Evolutionary conservation across 257 asterid genomes (phyloP).

Genomic region (Scutellaria galericulata): DNA sequence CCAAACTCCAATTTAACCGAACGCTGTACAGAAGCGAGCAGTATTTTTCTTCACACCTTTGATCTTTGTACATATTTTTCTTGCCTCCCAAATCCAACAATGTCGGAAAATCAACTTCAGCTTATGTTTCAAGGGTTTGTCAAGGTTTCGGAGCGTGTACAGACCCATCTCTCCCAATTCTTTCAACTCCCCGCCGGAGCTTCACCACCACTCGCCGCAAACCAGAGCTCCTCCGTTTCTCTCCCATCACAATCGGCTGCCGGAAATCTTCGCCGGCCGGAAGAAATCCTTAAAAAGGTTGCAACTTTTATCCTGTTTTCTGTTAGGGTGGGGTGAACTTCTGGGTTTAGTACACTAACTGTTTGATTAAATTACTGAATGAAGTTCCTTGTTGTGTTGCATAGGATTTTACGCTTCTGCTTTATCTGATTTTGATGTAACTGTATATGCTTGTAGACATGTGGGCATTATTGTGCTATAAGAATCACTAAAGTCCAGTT

Average conservation of each 20-base stretch:
- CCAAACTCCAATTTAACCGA: no score
- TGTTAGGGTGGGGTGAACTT: not conserved
- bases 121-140: slow-evolving; percentile 49
- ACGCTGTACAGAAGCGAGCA: not conserved
- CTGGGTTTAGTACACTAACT: slow-evolving; percentile 28
- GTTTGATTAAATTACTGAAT: slow-evolving; percentile 52
- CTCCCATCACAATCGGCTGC: slow-evolving; percentile 33
- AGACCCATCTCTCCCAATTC: slow-evolving; percentile 62
- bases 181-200: slow-evolving; percentile 31
- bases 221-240: slow-evolving; percentile 24
- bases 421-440: not conserved
- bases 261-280: slow-evolving; percentile 39
- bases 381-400: no score
- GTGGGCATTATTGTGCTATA: no score
- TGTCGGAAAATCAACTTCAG: slow-evolving; percentile 78
- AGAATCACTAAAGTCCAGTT: not conserved
- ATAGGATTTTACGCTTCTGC: not conserved
- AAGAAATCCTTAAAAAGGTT: slow-evolving; percentile 48
- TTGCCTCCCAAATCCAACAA: slow-evolving; percentile 29
- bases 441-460: not conserved
- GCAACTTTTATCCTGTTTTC: not conserved
- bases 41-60: not conserved
- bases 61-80: not conserved
- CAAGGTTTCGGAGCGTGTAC: slow-evolving; percentile 54
- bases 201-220: slow-evolving; percentile 36